A percentile compares a stretch with the other conserved stretches of the same genome.
Conservation (phyloP, 1,284 basidiomycete species). For the Cystobasidium sp. region DNA sequence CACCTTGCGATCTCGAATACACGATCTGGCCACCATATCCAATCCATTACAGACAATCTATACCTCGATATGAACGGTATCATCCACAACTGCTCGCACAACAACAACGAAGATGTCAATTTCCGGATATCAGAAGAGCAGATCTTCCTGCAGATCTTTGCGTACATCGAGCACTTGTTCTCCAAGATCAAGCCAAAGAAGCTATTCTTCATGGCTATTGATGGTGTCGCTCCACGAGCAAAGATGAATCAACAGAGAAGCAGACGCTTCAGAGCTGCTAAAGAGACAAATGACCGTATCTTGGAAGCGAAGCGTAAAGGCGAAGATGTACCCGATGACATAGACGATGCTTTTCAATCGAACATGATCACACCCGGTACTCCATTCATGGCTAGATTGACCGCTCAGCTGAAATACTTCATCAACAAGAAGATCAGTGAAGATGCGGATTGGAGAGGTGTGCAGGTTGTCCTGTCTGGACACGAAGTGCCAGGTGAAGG, state of each 20-base stretch:
- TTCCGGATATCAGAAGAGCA: conserved; percentile 95
- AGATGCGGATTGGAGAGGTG: conserved; percentile 88
- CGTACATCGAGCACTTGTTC: conserved; percentile 96
- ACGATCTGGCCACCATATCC: neutral
- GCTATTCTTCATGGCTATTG: conserved; percentile 83
- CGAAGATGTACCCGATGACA: conserved; percentile 87
- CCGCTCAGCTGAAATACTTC: conserved; percentile 91
- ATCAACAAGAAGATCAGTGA: conserved; percentile 96
- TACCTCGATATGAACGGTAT: conserved; percentile 99
- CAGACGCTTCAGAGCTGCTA: conserved; percentile 90
- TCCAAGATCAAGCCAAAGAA: conserved; percentile 97
- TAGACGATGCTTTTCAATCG: conserved; percentile 82
- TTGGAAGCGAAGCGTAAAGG: conserved; percentile 86
- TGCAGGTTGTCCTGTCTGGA: conserved; percentile 94
- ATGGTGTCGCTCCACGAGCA: conserved; percentile 95
- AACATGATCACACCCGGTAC: conserved; percentile 99
- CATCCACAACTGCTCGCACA: conserved; percentile 96
- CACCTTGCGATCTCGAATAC: neutral
- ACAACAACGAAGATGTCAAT: conserved; percentile 91
- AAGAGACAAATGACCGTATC: conserved; percentile 83
- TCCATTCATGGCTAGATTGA: conserved; percentile 89
- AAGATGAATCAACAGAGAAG: conserved; percentile 99
- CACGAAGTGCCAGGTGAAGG: conserved; percentile 98
- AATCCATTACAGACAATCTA: conserved; percentile 68
- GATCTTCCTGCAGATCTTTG: conserved; percentile 95